Evolutionary conservation across 768 basidiomycete species (phyloP).

Genomic region (Boletus sp.): DNA sequence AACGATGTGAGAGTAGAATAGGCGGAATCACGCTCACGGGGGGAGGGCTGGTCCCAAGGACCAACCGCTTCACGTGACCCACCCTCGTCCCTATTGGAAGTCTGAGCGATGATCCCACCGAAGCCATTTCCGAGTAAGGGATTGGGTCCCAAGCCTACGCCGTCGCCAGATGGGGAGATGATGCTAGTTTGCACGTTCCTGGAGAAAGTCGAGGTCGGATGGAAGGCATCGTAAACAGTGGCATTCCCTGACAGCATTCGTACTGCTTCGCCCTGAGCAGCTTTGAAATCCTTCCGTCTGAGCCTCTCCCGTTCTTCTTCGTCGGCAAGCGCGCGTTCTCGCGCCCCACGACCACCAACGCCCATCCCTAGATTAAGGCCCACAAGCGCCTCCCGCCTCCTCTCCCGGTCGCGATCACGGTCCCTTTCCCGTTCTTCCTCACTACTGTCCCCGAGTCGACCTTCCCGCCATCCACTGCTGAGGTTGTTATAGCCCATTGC

Average conservation of each 20-base stretch:
- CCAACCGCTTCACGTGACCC: slow-evolving; percentile 27
- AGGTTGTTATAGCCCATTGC: slow-evolving; percentile 45
- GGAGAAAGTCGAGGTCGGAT: slow-evolving; percentile 47
- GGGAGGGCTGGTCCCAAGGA: slow-evolving; percentile 34
- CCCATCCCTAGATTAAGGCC: slow-evolving; percentile 36
- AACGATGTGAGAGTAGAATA: slow-evolving; percentile 26
- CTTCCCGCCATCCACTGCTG: slow-evolving; percentile 36
- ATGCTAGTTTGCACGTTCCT: slow-evolving; percentile 26
- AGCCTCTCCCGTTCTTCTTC: slow-evolving; percentile 50
- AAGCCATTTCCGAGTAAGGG: slow-evolving; percentile 26
- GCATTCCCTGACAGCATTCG: slow-evolving; percentile 41
- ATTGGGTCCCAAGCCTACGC: slow-evolving; percentile 12
- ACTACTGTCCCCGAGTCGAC: slow-evolving; percentile 30
- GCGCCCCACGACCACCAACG: slow-evolving; percentile 45
- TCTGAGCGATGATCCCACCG: slow-evolving; percentile 26
- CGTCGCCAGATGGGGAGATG: slow-evolving; percentile 24
- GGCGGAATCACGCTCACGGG: slow-evolving; percentile 31
- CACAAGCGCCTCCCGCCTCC: slow-evolving; percentile 43
- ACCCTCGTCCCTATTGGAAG: slow-evolving; percentile 25
- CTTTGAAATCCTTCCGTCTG: slow-evolving; percentile 53
- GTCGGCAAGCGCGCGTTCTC: slow-evolving; percentile 65
- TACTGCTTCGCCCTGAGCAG: slow-evolving; percentile 36
- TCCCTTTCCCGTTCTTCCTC: slow-evolving; percentile 45
- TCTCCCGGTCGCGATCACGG: slow-evolving; percentile 43
- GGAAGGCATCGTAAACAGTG: slow-evolving; percentile 75